These are phyloP conservation scores for Lomentospora prolificans DNA, from an alignment of 2,329 filamentous ascomycete genomes.

Conservation along the genomic window DNA sequence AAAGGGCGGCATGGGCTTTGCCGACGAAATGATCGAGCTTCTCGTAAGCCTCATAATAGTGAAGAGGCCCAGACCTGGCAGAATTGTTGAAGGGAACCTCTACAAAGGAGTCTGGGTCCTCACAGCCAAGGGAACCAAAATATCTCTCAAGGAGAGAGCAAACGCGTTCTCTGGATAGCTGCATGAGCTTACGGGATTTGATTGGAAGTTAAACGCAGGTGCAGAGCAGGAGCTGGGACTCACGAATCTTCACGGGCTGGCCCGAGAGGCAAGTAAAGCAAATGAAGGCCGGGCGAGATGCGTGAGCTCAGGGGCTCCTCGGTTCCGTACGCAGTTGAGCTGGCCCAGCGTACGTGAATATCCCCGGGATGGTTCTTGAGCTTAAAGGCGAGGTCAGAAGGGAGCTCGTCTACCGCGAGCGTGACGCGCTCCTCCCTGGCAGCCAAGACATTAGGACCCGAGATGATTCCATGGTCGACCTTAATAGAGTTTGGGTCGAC, in stretches of 20 bases:
- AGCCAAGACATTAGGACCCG: conserved; percentile 47
- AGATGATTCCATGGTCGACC: conserved; percentile 45
- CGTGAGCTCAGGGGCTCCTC: conserved; percentile 65
- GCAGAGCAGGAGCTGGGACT: background rate
- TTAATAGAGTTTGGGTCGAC: conserved; percentile 56
- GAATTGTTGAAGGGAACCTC: background rate
- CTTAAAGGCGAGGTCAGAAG: conserved; percentile 51
- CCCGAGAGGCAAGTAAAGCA: conserved; percentile 56
- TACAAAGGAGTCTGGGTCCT: conserved; percentile 12
- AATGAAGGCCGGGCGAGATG: conserved; percentile 70
- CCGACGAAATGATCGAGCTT: conserved; percentile 43
- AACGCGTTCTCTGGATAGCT: conserved; percentile 20
- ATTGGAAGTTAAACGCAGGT: background rate
- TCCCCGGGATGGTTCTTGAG: conserved; percentile 55
- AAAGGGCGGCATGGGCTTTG: conserved; percentile 44
- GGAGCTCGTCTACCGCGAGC: conserved; percentile 62
- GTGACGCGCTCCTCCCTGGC: conserved; percentile 74
- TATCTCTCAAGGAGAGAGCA: conserved; percentile 48
- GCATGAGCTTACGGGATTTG: background rate
- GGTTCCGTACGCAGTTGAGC: conserved; percentile 43
- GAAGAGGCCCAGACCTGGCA: conserved; percentile 37
- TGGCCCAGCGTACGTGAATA: conserved; percentile 73
- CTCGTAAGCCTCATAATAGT: conserved; percentile 61
- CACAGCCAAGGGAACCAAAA: conserved; percentile 51
- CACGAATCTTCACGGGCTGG: conserved; percentile 7